These are phyloP conservation scores for Aphelidium insulamus DNA, from an alignment of 371 early-diverging fungal species.

Conservation along the genomic window DNA sequence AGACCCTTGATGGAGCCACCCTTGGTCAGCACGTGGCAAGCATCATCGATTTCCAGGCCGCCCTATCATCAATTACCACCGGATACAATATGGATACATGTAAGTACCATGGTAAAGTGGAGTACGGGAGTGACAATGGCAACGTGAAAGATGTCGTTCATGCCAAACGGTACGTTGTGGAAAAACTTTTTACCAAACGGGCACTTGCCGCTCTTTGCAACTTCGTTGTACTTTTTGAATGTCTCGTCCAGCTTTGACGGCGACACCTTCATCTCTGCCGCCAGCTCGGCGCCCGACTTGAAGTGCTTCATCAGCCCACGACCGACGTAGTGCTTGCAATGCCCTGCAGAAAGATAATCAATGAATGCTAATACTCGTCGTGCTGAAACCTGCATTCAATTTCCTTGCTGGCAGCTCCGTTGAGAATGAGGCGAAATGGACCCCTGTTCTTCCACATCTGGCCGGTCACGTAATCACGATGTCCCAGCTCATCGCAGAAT, in stretches of 20 bases:
- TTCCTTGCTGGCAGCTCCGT: conserved; percentile 62
- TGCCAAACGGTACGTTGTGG: conserved; percentile 47
- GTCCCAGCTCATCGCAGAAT: conserved; percentile 80
- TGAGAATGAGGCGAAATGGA: conserved; percentile 65
- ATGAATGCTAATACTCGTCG: no score
- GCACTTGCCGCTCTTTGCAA: conserved; percentile 39
- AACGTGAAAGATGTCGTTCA: conserved; percentile 55
- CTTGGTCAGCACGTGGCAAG: conserved; percentile 37
- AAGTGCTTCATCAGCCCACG: conserved; percentile 67
- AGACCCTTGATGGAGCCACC: conserved; percentile 53
- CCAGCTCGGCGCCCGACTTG: conserved; percentile 42
- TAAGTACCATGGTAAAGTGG: conserved; percentile 66
- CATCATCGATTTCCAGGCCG: conserved; percentile 71
- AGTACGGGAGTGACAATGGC: conserved; percentile 73
- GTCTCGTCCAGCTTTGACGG: conserved; percentile 41
- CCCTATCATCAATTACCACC: conserved; percentile 14
- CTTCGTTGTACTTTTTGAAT: conserved; percentile 54
- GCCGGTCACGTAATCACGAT: conserved; percentile 64
- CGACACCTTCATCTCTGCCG: conserved; percentile 56
- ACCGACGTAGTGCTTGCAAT: conserved; percentile 78
- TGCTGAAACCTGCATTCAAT: no score
- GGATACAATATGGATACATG: background rate
- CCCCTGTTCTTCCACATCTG: conserved; percentile 61
- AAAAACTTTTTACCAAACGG: conserved; percentile 84
- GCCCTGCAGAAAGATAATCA: no score